Conservation (phyloP, 192 early-diverging fungal genomes). For the Rhizoclosmatium sp. region DNA sequence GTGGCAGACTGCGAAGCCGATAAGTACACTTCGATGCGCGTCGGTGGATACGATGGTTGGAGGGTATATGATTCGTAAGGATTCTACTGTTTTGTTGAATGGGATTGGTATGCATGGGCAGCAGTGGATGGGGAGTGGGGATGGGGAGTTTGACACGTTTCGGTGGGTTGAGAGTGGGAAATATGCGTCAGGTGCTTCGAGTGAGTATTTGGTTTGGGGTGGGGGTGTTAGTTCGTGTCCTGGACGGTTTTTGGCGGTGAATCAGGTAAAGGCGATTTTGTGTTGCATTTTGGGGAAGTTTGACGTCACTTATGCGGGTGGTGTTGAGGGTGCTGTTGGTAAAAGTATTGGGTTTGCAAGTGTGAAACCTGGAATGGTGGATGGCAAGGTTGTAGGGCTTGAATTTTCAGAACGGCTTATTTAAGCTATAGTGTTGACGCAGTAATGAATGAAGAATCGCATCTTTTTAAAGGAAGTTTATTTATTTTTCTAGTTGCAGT, state of each 20-base stretch:
- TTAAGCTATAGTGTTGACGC: no score
- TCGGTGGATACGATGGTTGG: background rate
- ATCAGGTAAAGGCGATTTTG: background rate
- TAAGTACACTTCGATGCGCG: slow-evolving; percentile 1
- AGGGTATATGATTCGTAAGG: background rate
- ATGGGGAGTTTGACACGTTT: background rate
- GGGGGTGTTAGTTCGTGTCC: background rate
- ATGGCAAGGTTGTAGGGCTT: no score
- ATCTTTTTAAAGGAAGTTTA: no score
- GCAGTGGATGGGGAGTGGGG: background rate
- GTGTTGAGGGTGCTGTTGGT: no score
- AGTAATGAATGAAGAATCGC: no score
- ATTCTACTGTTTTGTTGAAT: background rate
- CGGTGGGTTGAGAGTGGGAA: background rate
- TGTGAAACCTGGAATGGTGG: no score
- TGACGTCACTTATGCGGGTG: background rate
- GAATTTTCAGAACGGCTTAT: no score
- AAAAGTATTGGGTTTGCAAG: no score
- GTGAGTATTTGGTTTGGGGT: background rate
- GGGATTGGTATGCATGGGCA: slow-evolving; percentile 3
- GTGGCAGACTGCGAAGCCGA: slow-evolving; percentile 12
- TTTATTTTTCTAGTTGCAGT: no score
- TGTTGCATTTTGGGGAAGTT: background rate
- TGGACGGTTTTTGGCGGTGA: background rate
- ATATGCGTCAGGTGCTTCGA: background rate